phyloP scores from a whole-genome alignment of 148 eudicot species.

The Arbutus unedo region DNA sequence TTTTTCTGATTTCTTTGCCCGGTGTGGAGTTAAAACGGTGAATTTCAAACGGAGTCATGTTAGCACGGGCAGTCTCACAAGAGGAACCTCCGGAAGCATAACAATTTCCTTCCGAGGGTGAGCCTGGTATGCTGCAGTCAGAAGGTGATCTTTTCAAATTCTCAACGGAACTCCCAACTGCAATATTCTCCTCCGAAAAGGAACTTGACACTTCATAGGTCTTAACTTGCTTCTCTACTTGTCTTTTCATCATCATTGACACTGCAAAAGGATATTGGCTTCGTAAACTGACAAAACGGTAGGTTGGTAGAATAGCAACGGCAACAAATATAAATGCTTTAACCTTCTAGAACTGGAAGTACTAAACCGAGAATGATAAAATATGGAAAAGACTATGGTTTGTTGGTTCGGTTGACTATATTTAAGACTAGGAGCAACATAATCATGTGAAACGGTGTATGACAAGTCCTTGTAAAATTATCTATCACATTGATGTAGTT shows the following conservation, averaged over 20 bases:
- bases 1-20: constrained; percentile 47
- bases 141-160: constrained; percentile 19
- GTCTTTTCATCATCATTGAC: constrained; percentile 69
- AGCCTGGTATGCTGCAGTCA: constrained; percentile 24
- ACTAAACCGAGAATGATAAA: neutral
- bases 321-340: neutral
- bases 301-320: neutral
- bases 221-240: constrained; percentile 38
- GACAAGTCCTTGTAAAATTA: neutral
- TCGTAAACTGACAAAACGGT: neutral
- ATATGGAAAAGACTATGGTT: neutral
- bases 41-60: constrained; percentile 12
- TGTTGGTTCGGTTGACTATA: neutral
- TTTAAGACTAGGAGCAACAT: neutral
- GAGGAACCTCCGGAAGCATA: constrained; percentile 11
- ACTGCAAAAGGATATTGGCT: constrained; percentile 40
- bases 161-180: constrained; percentile 19
- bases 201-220: constrained; percentile 28
- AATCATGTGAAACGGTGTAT: neutral
- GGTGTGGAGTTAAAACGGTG: constrained; percentile 19
- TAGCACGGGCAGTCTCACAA: constrained; percentile 9
- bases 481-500: neutral
- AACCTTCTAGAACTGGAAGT: neutral
- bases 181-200: constrained; percentile 22
- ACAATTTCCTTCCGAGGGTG: constrained; percentile 10